A percentile compares a stretch with the other conserved stretches of the same genome.
Evolutionary conservation across 768 basidiomycete genomes (phyloP).

Genomic region (Boletus reticuloceps): DNA sequence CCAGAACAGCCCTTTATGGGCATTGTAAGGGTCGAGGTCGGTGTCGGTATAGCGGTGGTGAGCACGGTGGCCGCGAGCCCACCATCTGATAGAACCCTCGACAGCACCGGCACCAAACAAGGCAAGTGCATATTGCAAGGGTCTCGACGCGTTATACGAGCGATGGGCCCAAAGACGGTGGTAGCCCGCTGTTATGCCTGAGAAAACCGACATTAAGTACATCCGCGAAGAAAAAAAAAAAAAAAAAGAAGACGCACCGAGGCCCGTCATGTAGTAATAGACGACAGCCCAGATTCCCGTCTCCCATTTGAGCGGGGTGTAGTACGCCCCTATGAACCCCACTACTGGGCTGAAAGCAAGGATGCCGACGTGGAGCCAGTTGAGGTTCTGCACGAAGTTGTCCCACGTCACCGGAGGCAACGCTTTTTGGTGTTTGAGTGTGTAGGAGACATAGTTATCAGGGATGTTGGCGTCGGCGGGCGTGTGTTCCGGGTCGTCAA

Average conservation of each 20-base stretch:
- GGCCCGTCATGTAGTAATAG: slow-evolving; percentile 79
- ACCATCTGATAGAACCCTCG: slow-evolving; percentile 98
- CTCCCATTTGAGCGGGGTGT: slow-evolving; percentile 64
- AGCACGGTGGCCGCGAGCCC: slow-evolving; percentile 96
- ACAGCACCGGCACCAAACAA: slow-evolving; percentile 88
- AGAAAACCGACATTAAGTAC: slow-evolving; percentile 27
- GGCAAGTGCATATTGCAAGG: slow-evolving; percentile 84
- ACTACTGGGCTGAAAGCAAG: slow-evolving; percentile 73
- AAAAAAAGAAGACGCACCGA: slow-evolving; percentile 63
- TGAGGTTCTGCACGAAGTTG: slow-evolving; percentile 60
- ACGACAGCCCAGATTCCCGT: slow-evolving; percentile 67
- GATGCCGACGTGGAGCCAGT: slow-evolving; percentile 74
- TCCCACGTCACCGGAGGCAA: slow-evolving; percentile 65
- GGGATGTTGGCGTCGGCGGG: slow-evolving; percentile 62
- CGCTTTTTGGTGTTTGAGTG: slow-evolving; percentile 62
- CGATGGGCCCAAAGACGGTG: slow-evolving; percentile 98
- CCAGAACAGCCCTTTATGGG: slow-evolving; percentile 83
- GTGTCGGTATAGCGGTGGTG: slow-evolving; percentile 98
- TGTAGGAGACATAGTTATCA: slow-evolving; percentile 81
- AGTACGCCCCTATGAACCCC: slow-evolving; percentile 68
- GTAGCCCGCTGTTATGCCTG: slow-evolving; percentile 90
- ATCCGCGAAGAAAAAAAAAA: slow-evolving; percentile 26
- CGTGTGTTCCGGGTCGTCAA: slow-evolving; percentile 26
- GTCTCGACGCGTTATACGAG: slow-evolving; percentile 85
- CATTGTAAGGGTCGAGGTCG: slow-evolving; percentile 94